phyloP scores from a whole-genome alignment of 2,329 filamentous ascomycete species.

The Triangularia setosa region DNA sequence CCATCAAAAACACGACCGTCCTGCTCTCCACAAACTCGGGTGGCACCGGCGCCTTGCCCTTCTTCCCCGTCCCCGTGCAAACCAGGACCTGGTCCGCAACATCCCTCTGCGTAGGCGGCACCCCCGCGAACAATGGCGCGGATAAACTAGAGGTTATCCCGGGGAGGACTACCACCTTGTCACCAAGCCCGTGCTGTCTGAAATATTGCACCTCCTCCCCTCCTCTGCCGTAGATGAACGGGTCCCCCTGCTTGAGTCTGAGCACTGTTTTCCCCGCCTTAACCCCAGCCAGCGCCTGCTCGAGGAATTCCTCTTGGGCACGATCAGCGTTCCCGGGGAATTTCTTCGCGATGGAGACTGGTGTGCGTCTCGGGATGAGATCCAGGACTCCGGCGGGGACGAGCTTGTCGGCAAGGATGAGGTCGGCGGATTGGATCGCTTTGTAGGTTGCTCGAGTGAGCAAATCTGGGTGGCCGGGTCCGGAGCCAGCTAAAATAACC shows the following conservation, averaged over 20 bases:
- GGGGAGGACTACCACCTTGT: constrained; percentile 67
- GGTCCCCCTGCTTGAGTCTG: constrained; percentile 92
- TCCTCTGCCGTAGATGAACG: constrained; percentile 91
- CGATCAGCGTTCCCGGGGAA: constrained; percentile 96
- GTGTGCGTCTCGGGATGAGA: constrained; percentile 83
- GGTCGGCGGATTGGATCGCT: constrained; percentile 68
- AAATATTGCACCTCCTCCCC: constrained; percentile 92
- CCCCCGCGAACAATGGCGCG: constrained; percentile 81
- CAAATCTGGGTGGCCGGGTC: constrained; percentile 87
- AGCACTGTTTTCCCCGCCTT: constrained; percentile 71
- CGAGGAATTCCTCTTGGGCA: constrained; percentile 84
- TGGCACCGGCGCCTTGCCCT: constrained; percentile 76
- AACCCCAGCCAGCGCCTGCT: constrained; percentile 67
- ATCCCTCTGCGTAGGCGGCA: constrained; percentile 83
- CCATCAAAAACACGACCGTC: constrained; percentile 94
- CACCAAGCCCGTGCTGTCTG: constrained; percentile 62
- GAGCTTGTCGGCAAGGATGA: constrained; percentile 83
- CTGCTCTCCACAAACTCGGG: constrained; percentile 72
- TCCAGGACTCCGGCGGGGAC: constrained; percentile 81
- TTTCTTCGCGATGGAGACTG: constrained; percentile 89
- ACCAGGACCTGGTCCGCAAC: constrained; percentile 90
- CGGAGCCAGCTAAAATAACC: constrained; percentile 86
- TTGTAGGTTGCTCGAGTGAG: constrained; percentile 79
- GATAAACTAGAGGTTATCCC: constrained; percentile 86
- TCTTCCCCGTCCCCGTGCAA: constrained; percentile 94